phyloP scores from a whole-genome alignment of 306 rosid species.

The Sicyos edulis region DNA sequence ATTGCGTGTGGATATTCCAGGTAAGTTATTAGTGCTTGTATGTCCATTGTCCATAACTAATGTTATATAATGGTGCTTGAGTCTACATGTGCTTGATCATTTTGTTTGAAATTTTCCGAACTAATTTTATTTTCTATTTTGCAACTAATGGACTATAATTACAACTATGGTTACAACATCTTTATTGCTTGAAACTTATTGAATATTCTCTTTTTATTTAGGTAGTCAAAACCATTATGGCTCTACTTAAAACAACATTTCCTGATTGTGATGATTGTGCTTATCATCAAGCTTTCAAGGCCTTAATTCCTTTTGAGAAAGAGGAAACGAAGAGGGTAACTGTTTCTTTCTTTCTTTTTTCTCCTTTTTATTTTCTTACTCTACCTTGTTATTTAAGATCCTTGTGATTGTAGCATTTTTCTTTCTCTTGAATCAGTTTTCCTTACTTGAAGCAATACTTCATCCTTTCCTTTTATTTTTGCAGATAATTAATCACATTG shows the following conservation, averaged over 20 bases:
- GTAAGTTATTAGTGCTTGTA: neutral
- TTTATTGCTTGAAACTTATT: conserved; percentile 9
- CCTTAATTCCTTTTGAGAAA: conserved; percentile 74
- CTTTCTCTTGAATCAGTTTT: neutral
- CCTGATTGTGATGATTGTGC: conserved; percentile 71
- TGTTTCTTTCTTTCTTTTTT: conserved; percentile 4
- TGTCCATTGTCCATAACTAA: neutral
- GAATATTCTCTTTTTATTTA: conserved; percentile 29
- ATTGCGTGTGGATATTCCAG: neutral
- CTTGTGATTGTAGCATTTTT: conserved; percentile 5
- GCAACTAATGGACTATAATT: neutral
- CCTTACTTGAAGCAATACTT: conserved; percentile 6
- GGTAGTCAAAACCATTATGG: conserved; percentile 76
- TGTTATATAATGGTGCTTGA: neutral
- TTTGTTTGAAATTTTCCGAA: conserved; percentile 8
- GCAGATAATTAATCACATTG: conserved; percentile 76
- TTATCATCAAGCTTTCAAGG: conserved; percentile 73
- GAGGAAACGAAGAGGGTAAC: conserved; percentile 74
- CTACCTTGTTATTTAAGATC: conserved; percentile 17
- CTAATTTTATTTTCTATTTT: neutral
- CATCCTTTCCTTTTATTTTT: conserved; percentile 21
- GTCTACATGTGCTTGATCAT: neutral
- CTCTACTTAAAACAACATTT: conserved; percentile 68
- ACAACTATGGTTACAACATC: conserved; percentile 4
- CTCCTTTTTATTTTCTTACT: conserved; percentile 17